phyloP scores from a whole-genome alignment of 176 grass and related monocot species.

The Eremochloa ophiuroides region DNA sequence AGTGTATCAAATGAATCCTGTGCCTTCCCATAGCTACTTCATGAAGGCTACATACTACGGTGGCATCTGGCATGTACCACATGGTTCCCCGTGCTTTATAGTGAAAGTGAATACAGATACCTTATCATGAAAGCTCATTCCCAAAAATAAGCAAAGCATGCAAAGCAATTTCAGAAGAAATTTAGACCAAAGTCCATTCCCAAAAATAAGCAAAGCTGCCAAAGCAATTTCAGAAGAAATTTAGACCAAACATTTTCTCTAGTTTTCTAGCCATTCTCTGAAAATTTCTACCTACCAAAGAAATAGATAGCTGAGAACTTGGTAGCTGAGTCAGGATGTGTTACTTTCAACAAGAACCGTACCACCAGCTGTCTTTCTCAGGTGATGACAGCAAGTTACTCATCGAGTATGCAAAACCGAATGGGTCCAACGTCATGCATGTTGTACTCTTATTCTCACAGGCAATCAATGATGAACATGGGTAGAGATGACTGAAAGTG shows the following conservation, averaged over 20 bases:
- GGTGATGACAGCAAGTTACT: constrained; percentile 18
- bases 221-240: constrained; percentile 22
- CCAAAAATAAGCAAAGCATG: constrained; percentile 24
- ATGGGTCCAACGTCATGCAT: background rate
- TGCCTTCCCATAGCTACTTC: constrained; percentile 20
- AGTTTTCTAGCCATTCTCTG: background rate
- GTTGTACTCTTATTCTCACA: constrained; percentile 20
- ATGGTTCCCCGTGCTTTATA: constrained; percentile 19
- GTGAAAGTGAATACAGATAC: background rate
- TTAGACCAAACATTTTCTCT: background rate
- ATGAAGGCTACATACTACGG: constrained; percentile 6
- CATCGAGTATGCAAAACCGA: constrained; percentile 3
- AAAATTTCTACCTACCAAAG: constrained; percentile 26
- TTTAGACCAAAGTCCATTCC: constrained; percentile 12
- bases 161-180: constrained; percentile 23
- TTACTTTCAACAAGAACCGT: constrained; percentile 28
- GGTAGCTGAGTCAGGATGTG: constrained; percentile 6
- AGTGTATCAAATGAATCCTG: too few relatives aligned
- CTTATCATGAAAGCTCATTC: constrained; percentile 25
- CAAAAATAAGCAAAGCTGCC: constrained; percentile 25
- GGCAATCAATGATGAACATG: constrained; percentile 28
- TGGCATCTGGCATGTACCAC: background rate
- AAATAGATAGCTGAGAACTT: constrained; percentile 14
- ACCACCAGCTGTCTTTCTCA: constrained; percentile 4
- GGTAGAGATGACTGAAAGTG: constrained; percentile 27